Evolutionary conservation across 2,329 filamentous ascomycete genomes (phyloP).

Genomic region (Raffaelea albimanens): DNA sequence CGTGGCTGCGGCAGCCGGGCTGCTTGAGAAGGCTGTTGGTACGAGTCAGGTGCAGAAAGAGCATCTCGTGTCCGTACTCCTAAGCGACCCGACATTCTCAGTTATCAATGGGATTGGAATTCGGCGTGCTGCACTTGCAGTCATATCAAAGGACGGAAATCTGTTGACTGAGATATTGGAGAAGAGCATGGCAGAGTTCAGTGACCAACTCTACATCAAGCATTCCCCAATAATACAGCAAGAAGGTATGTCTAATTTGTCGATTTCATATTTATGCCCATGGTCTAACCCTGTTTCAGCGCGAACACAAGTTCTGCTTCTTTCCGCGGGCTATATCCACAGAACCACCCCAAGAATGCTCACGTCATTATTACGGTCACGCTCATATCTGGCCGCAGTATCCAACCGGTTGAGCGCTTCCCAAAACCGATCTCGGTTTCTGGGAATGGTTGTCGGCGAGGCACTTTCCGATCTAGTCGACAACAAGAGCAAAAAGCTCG

Average conservation of each 20-base stretch:
- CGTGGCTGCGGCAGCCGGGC: conserved; percentile 48
- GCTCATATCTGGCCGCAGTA: conserved; percentile 64
- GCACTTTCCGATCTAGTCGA: conserved; percentile 54
- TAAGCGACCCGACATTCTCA: conserved; percentile 53
- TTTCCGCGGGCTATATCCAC: conserved; percentile 68
- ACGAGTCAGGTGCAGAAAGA: conserved; percentile 38
- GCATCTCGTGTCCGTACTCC: conserved; percentile 56
- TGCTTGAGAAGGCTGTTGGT: conserved; percentile 41
- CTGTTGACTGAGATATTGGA: conserved; percentile 50
- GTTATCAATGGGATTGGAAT: conserved; percentile 55
- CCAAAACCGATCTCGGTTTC: conserved; percentile 64
- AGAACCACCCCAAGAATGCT: conserved; percentile 57
- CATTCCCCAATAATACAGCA: conserved; percentile 80
- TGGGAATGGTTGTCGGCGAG: conserved; percentile 84
- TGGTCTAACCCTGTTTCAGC: conserved; percentile 39
- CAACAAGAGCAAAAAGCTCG: conserved; percentile 62
- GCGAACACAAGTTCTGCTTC: conserved; percentile 68
- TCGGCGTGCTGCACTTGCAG: conserved; percentile 55
- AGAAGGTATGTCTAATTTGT: conserved; percentile 53
- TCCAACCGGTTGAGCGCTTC: conserved; percentile 78
- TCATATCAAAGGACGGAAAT: conserved; percentile 41
- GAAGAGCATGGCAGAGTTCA: conserved; percentile 64
- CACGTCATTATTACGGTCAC: conserved; percentile 59
- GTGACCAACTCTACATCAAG: conserved; percentile 77
- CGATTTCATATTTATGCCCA: neutral